Evolutionary conservation across 176 grass and related monocot genomes (phyloP), one percentile per base, ranked within the genome.

Genomic region (Lolium multiflorum): DNA sequence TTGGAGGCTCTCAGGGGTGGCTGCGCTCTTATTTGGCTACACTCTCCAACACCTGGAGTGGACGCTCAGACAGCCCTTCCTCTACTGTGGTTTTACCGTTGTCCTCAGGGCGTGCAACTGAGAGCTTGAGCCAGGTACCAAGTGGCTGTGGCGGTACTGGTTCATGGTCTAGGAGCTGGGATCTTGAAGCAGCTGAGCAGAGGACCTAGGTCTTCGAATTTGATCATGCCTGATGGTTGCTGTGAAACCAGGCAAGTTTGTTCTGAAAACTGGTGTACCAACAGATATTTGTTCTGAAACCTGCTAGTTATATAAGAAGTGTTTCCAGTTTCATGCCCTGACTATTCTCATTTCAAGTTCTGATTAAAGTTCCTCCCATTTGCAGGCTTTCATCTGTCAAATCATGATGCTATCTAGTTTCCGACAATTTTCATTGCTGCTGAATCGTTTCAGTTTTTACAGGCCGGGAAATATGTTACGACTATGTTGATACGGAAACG

Each of bases 201-300:
- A 87, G 49, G 75, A 41, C 80, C 21, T 74, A 59, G 0, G 67
- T 78, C 48, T 78, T 48, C 43, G 47, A 72, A 59, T 38, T 47
- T 39, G 18, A 63, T 20, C 63, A 66, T 21, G 24, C 51, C 21
- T 72, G 52, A 68, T 81, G 31, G 88, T 58, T 85, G 49, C 75
- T 41, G 50, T 48, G 37, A 60, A 74, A 11, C 84, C 74, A 87
- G 84, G 80, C 48, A 90, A 83, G 84, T 83, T 78, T 61, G 4
- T 75, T 9, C 31, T 0, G 28, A 13, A 71, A 17, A 71, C 39
- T 22, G 18, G 22, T 62, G 78, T 57, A 25, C 0, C 22, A 75
- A 65, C 3, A 12, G 20, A 24, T 1, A 39, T 9, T 52, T 58
- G 82, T 74, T 71, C 49, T 38, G 20, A 81, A 41, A 12, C 26